These are phyloP conservation scores for Beauveria scarabaeidicola DNA, from an alignment of 2,329 filamentous ascomycete genomes.

Conservation along the genomic window DNA sequence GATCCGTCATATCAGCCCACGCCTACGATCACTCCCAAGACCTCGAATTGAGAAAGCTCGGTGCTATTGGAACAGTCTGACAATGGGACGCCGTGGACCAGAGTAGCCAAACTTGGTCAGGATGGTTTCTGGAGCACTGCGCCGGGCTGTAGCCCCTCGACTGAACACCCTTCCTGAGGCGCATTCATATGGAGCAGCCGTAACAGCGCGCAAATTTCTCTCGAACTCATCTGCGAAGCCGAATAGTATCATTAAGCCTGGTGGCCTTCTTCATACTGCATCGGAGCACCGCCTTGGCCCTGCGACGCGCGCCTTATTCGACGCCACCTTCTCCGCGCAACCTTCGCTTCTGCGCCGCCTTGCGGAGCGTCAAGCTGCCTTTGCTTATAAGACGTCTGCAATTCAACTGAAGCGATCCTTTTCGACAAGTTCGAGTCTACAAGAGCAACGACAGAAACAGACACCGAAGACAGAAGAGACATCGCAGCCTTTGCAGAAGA, in stretches of 20 bases:
- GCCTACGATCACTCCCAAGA: background rate
- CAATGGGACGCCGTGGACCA: slow-evolving; percentile 2
- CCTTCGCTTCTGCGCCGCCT: background rate
- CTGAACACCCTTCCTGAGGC: slow-evolving; percentile 24
- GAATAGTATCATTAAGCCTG: background rate
- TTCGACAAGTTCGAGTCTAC: background rate
- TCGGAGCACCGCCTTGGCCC: background rate
- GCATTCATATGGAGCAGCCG: slow-evolving; percentile 20
- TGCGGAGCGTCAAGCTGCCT: background rate
- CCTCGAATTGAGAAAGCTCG: background rate
- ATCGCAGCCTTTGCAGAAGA: slow-evolving; percentile 24
- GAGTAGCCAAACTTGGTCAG: slow-evolving; percentile 20
- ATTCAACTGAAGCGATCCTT: background rate
- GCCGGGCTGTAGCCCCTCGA: slow-evolving; percentile 41
- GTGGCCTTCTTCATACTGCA: background rate
- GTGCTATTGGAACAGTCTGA: background rate
- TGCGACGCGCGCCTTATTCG: background rate
- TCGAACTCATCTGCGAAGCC: background rate
- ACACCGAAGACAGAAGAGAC: slow-evolving; percentile 16
- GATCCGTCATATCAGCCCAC: background rate
- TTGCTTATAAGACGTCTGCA: background rate
- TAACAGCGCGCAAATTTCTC: slow-evolving; percentile 12
- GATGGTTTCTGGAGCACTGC: slow-evolving; percentile 43
- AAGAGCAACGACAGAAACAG: slow-evolving; percentile 10
- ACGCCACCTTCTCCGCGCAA: background rate